A percentile compares a stretch with the other conserved stretches of the same genome.
phyloP scores from a whole-genome alignment of 345 rosid genomes.

The Salix brachista region DNA sequence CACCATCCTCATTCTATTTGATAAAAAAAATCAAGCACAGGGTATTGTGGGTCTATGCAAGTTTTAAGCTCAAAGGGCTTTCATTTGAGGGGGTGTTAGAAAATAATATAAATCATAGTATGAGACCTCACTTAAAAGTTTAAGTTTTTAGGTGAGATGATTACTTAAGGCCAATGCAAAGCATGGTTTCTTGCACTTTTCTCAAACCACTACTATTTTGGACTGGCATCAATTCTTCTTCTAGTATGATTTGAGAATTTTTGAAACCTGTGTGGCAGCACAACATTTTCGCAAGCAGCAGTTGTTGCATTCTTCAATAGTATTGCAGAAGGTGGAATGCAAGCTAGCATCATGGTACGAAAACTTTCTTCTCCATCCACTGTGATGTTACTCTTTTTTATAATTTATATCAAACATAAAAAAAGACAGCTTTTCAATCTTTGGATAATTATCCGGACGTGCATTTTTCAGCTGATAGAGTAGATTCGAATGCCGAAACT shows the following conservation, averaged over 20 bases:
- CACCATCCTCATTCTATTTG: too few species aligned
- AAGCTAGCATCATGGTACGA: constrained; percentile 55
- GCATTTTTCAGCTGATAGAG: background rate
- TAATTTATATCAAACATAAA: too few species aligned
- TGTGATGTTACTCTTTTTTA: background rate
- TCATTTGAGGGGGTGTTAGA: too few species aligned
- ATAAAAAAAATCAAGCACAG: too few species aligned
- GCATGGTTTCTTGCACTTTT: background rate
- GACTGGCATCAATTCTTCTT: background rate
- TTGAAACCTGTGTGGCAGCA: constrained; percentile 37
- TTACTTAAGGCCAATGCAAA: background rate
- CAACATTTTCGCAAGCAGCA: constrained; percentile 60
- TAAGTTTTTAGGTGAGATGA: too few species aligned
- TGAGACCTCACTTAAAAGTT: too few species aligned
- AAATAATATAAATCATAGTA: too few species aligned
- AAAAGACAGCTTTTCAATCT: background rate
- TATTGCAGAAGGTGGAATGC: constrained; percentile 62
- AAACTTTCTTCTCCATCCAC: background rate
- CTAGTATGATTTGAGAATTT: background rate
- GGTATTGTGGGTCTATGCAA: too few species aligned
- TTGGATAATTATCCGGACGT: background rate
- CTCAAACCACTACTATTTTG: background rate
- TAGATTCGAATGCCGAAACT: background rate
- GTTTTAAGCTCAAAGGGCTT: too few species aligned
- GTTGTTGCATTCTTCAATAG: constrained; percentile 70